Conservation (phyloP, 2,329 filamentous ascomycete genomes). For the Microsporum canis region DNA sequence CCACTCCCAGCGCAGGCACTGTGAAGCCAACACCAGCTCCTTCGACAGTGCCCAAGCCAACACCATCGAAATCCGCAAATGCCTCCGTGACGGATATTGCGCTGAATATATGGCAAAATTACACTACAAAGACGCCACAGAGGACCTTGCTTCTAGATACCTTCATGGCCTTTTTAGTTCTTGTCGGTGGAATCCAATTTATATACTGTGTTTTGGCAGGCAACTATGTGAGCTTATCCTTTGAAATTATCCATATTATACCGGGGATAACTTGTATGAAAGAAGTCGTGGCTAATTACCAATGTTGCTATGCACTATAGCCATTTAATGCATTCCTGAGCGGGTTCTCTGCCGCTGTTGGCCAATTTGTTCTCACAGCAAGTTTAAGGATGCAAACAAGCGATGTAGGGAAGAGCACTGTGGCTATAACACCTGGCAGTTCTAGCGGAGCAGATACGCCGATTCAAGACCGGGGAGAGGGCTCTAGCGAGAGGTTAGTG, state of each 20-base stretch:
- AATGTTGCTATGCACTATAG: conserved; percentile 38
- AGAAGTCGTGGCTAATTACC: neutral
- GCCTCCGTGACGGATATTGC: conserved; percentile 47
- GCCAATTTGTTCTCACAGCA: conserved; percentile 93
- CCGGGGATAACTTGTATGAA: neutral
- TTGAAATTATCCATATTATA: conserved; percentile 5
- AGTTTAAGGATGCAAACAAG: conserved; percentile 86
- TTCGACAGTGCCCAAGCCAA: conserved; percentile 21
- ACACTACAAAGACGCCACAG: conserved; percentile 71
- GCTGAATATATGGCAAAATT: conserved; percentile 62
- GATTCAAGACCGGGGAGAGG: conserved; percentile 10
- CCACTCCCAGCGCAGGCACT: conserved; percentile 11
- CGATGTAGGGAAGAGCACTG: conserved; percentile 49
- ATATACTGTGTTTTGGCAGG: conserved; percentile 82
- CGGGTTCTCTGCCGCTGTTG: conserved; percentile 86
- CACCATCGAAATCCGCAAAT: conserved; percentile 27
- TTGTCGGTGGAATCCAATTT: conserved; percentile 84
- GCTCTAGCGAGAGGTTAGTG: conserved; percentile 33
- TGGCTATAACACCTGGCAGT: conserved; percentile 15
- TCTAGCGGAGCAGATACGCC: conserved; percentile 16
- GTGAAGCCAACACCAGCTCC: conserved; percentile 11
- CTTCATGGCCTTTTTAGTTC: conserved; percentile 78
- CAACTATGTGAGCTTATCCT: conserved; percentile 65
- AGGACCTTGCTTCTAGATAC: conserved; percentile 82
- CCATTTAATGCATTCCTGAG: conserved; percentile 98